phyloP scores from a whole-genome alignment of 352 stramenopile genomes.

The Pelagophyceae sp. region DNA sequence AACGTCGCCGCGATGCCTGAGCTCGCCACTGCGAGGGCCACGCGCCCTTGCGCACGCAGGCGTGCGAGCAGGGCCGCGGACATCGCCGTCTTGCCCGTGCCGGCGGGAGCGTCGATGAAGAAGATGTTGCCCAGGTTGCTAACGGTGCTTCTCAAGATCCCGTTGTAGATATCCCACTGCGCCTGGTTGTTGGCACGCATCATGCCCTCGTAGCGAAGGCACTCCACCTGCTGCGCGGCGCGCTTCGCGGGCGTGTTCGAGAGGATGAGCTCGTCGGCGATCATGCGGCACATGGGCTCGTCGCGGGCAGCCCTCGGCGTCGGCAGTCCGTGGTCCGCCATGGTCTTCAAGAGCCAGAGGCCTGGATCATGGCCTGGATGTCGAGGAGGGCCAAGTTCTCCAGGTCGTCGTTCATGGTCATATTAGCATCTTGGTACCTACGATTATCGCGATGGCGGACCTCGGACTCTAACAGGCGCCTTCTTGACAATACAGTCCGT shows the following conservation, averaged over 20 bases:
- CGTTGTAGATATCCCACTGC: neutral
- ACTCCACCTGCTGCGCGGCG: neutral
- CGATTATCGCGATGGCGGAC: too few species aligned
- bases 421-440: too few species aligned
- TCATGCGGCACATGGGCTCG: neutral
- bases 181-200: neutral
- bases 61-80: constrained; percentile 24
- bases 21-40: constrained; percentile 25
- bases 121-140: neutral
- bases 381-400: too few species aligned
- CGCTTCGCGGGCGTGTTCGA: neutral
- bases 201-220: neutral
- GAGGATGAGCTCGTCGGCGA: neutral
- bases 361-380: too few species aligned
- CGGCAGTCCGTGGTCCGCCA: too few species aligned
- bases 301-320: too few species aligned
- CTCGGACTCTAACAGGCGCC: too few species aligned
- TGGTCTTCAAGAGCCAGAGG: neutral
- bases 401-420: too few species aligned
- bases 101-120: constrained; percentile 24
- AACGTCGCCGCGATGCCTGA: constrained; percentile 24
- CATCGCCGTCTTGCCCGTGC: constrained; percentile 29
- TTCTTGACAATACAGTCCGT: too few species aligned
- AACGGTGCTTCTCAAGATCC: constrained; percentile 8
- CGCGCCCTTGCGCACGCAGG: constrained; percentile 13